A percentile compares a stretch with the other conserved stretches of the same genome.
Evolutionary conservation across 2,329 filamentous ascomycete genomes (phyloP).

Genomic region (Aureobasidium sp.): DNA sequence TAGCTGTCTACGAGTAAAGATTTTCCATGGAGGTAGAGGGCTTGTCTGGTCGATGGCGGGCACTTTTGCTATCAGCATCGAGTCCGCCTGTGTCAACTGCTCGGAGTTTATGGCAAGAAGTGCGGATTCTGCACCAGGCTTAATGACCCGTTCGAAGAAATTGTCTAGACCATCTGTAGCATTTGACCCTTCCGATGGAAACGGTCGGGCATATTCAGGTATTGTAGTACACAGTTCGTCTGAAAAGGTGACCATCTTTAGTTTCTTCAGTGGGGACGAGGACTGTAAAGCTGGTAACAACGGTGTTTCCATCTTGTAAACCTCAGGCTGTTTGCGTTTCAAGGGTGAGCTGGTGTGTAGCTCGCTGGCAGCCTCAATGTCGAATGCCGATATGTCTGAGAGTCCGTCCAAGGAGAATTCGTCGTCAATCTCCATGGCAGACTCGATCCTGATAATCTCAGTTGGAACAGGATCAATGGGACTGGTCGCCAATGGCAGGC

Average conservation of each 20-base stretch:
- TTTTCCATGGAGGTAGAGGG: conserved; percentile 43
- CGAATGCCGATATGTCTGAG: neutral
- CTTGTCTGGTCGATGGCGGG: conserved; percentile 40
- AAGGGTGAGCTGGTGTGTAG: neutral
- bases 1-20: conserved; percentile 21
- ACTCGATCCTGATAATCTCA: neutral
- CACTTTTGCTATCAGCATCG: conserved; percentile 42
- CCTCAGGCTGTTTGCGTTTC: conserved; percentile 7
- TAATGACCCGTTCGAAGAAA: conserved; percentile 20
- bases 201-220: neutral
- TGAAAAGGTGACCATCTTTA: conserved; percentile 1
- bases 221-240: neutral
- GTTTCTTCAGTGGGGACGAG: conserved; percentile 10
- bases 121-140: conserved; percentile 32
- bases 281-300: neutral
- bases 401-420: neutral
- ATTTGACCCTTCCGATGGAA: neutral
- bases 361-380: neutral
- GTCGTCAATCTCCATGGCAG: neutral
- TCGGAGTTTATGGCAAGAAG: conserved; percentile 36
- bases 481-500: neutral
- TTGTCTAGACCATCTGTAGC: neutral
- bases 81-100: conserved; percentile 40
- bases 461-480: neutral
- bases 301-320: conserved; percentile 12